Base-by-base conservation (phyloP, 192 early-diverging fungal genomes). In the Coemansia sp. region DNA sequence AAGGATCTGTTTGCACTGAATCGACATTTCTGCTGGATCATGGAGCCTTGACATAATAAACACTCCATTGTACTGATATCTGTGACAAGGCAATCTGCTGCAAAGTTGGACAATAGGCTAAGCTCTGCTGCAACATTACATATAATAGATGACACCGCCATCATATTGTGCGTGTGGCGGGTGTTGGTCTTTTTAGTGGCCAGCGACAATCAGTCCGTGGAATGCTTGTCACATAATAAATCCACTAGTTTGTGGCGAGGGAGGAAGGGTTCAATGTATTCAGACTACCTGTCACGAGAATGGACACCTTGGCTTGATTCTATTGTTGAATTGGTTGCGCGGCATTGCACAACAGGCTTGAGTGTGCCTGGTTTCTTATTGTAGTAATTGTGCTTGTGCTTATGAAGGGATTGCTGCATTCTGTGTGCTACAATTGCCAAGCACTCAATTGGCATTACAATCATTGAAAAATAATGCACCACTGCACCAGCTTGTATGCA, bases 381-480 rank as follows among this genome's bases (percentile, higher is more conserved):
- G 45, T 47, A 27, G 13, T 30, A 47, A 47, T 47, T 47, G 45
- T 47, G 31, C 27, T 47, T 47, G 45, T 31, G 45, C n/a, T n/a
- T n/a, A n/a, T n/a, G n/a, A n/a, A n/a, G n/a, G n/a, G 45, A 8
- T 9, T 30, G 18, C 15, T 19, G 45, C 17, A 27, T 30, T 47
- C 27, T 5, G 15, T 47, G 45, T 47, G 27, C 45, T 47, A 47
- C 45, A 47, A 47, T 47, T 47, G 45, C 45, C 19, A 3, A 17
- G 26, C 15, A 27, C n/a, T 7, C 45, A 47, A 47, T 47, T 47
- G 45, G 17, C 21, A 47, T 11, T 26, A 30, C 18, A 31, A 47
- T 47, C 29, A 47, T 47, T 47, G 45, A 47, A 43, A 45, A 31
- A 47, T 30, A 19, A 47, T 31, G 45, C 45, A 26, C 45, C n/a